Evolutionary conservation across 108 stramenopile genomes (phyloP).

Genomic region (Pelagomonas calceolata): DNA sequence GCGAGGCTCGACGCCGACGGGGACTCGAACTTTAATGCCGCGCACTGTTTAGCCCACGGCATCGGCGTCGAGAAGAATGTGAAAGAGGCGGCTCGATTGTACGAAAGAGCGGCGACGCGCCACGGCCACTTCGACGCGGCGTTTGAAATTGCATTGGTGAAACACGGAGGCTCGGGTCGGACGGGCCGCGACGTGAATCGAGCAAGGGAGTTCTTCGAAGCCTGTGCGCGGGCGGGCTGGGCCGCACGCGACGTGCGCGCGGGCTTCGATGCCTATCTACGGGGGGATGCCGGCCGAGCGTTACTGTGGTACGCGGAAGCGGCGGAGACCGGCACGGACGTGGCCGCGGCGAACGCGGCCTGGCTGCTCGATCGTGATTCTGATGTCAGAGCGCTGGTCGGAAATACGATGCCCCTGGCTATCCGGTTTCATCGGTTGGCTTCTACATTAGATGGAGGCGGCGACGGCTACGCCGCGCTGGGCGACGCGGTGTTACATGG

Average conservation of each 20-base stretch:
- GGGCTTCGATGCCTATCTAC: constrained; percentile 13
- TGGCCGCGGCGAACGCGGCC: constrained; percentile 9
- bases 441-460: no score
- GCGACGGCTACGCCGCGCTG: no score
- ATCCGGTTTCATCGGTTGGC: neutral
- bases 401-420: neutral
- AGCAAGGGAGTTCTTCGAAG: neutral
- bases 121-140: constrained; percentile 14
- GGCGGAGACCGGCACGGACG: neutral
- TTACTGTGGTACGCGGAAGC: neutral
- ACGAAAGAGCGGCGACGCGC: constrained; percentile 11
- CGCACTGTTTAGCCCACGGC: constrained; percentile 14
- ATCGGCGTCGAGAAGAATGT: neutral
- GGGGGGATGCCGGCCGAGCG: neutral
- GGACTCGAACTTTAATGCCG: constrained; percentile 29
- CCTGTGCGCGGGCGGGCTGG: constrained; percentile 2
- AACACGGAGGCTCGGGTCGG: neutral
- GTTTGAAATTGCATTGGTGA: neutral
- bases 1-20: constrained; percentile 10
- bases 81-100: constrained; percentile 6
- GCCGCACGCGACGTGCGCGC: constrained; percentile 4
- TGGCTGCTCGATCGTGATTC: neutral
- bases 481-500: no score
- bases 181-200: neutral
- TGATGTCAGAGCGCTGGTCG: neutral